phyloP scores from a whole-genome alignment of 2,329 filamentous ascomycete genomes.

The Colletotrichum zoysiae region DNA sequence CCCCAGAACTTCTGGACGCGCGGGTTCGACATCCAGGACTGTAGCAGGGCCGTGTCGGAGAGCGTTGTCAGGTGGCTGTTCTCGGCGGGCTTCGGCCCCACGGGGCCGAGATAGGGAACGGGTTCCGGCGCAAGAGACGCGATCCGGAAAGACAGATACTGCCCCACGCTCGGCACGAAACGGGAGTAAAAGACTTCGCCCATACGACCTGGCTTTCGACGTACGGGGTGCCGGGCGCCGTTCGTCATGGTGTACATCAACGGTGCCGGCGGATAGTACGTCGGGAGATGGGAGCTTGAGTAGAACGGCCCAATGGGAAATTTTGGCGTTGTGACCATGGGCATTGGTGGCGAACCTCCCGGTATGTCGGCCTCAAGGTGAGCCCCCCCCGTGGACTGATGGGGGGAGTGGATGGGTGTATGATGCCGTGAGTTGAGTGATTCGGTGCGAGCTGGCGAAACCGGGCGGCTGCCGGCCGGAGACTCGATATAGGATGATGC shows the following conservation, averaged over 20 bases:
- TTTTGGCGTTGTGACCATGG: conserved; percentile 50
- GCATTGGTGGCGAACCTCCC: conserved; percentile 54
- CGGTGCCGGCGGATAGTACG: conserved; percentile 88
- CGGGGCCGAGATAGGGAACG: conserved; percentile 73
- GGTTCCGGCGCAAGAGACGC: conserved; percentile 77
- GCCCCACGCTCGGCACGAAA: conserved; percentile 82
- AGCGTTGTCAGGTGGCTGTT: conserved; percentile 57
- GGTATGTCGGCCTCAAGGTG: conserved; percentile 51
- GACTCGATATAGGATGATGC: conserved; percentile 60
- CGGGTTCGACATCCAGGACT: conserved; percentile 89
- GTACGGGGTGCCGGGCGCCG: conserved; percentile 84
- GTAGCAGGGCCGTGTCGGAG: conserved; percentile 72
- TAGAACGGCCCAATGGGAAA: conserved; percentile 77
- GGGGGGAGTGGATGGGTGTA: conserved; percentile 45
- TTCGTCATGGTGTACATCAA: conserved; percentile 85
- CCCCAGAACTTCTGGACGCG: conserved; percentile 92
- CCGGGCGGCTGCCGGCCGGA: conserved; percentile 65
- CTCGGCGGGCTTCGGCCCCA: conserved; percentile 55
- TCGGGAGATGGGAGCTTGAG: conserved; percentile 87
- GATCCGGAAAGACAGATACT: conserved; percentile 90
- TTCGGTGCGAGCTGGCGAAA: conserved; percentile 60
- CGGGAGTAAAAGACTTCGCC: conserved; percentile 93
- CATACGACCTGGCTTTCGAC: conserved; percentile 89
- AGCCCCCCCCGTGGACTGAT: conserved; percentile 46
- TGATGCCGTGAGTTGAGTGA: conserved; percentile 46